Percentiles rank a stretch among this genome's conserved stretches.
Evolutionary conservation across 2,329 filamentous ascomycete genomes (phyloP).

Genomic region (Monascus ruber): DNA sequence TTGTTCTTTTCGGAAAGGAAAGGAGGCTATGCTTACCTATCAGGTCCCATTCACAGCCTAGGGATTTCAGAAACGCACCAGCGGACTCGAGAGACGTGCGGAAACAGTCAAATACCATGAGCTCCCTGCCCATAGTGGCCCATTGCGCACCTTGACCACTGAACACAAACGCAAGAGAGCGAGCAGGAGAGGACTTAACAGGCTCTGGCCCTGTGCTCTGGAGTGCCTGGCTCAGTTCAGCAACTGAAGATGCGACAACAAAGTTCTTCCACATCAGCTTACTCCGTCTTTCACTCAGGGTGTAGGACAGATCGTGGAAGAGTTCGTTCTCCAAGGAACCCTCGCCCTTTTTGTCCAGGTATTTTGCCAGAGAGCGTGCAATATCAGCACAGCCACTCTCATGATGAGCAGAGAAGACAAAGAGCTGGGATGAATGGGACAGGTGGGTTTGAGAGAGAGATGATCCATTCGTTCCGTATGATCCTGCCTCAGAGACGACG

Average conservation of each 20-base stretch:
- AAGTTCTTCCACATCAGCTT: constrained; percentile 9
- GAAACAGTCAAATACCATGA: constrained; percentile 15
- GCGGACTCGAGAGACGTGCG: constrained; percentile 3
- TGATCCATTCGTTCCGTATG: background rate
- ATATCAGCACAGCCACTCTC: constrained; percentile 8
- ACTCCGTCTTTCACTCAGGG: constrained; percentile 11
- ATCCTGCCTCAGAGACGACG: too few relatives aligned
- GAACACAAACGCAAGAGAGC: constrained; percentile 21
- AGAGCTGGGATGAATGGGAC: constrained; percentile 3
- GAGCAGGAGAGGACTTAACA: too few relatives aligned
- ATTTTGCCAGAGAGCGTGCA: constrained; percentile 2
- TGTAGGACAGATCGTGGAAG: constrained; percentile 11
- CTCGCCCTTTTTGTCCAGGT: constrained; percentile 1
- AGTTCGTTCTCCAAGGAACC: constrained; percentile 1
- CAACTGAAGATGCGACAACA: constrained; percentile 2
- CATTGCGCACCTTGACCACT: constrained; percentile 36
- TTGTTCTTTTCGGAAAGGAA: background rate
- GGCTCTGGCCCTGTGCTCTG: too few relatives aligned
- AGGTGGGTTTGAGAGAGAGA: background rate
- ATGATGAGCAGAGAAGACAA: constrained; percentile 13
- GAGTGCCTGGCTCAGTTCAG: too few relatives aligned
- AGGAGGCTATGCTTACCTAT: constrained; percentile 9
- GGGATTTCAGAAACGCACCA: constrained; percentile 3
- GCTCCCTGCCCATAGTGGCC: constrained; percentile 29
- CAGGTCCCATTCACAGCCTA: constrained; percentile 16